These are phyloP conservation scores for Neurospora pannonica DNA, from an alignment of 495 filamentous ascomycete genomes.

Conservation along the genomic window DNA sequence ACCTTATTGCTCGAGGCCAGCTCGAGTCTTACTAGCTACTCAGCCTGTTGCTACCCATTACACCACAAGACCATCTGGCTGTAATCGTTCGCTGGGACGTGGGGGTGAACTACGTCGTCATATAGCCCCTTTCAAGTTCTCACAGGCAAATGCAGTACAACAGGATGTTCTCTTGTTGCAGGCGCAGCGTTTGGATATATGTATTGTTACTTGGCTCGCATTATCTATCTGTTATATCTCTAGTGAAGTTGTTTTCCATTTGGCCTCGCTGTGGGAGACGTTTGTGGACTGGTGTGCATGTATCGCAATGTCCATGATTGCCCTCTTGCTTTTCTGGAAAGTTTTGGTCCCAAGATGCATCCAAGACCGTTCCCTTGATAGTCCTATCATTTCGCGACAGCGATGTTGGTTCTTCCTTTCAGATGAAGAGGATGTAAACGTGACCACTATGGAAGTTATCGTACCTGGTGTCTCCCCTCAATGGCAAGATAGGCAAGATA, in stretches of 20 bases:
- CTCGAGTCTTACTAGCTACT: neutral
- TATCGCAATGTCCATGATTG: neutral
- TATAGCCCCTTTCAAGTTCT: neutral
- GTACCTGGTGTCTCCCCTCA: neutral
- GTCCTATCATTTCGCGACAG: neutral
- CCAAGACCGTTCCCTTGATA: neutral
- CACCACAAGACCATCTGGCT: neutral
- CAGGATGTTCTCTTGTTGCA: too few relatives aligned
- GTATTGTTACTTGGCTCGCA: too few relatives aligned
- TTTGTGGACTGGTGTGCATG: too few relatives aligned
- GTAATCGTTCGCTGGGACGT: neutral
- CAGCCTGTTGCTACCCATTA: neutral
- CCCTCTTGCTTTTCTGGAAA: neutral
- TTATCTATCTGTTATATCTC: too few relatives aligned
- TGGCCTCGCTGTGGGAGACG: too few relatives aligned
- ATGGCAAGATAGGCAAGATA: neutral
- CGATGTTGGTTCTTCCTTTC: neutral
- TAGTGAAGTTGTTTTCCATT: too few relatives aligned
- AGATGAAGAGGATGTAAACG: neutral
- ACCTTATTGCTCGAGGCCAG: neutral
- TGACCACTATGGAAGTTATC: neutral
- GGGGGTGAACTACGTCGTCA: neutral
- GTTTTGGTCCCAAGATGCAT: neutral
- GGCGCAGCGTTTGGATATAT: too few relatives aligned
- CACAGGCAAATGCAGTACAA: too few relatives aligned